A percentile compares a stretch with the other conserved stretches of the same genome.
Evolutionary conservation across 2,329 filamentous ascomycete genomes (phyloP).

Genomic region (Lachnellula subtilissima): DNA sequence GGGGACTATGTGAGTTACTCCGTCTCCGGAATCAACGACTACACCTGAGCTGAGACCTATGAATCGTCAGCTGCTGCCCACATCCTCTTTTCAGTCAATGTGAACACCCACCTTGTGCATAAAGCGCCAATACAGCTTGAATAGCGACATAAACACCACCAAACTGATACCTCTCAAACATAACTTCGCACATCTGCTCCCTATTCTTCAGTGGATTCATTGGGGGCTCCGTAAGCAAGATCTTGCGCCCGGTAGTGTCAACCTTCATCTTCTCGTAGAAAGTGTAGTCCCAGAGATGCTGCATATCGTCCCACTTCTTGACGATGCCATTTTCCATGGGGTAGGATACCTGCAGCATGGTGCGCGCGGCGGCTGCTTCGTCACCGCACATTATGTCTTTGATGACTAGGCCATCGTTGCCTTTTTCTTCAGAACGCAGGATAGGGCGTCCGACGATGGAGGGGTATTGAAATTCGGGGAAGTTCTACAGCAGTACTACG

Average conservation of each 20-base stretch:
- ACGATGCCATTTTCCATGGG: conserved; percentile 99
- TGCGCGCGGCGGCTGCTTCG: conserved; percentile 90
- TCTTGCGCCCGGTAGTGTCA: conserved; percentile 88
- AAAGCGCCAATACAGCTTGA: conserved; percentile 91
- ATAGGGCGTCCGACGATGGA: conserved; percentile 98
- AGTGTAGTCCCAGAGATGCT: conserved; percentile 98
- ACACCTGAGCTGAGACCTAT: conserved; percentile 82
- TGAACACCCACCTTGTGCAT: conserved; percentile 72
- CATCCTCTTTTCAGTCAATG: not conserved
- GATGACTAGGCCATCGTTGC: conserved; percentile 61
- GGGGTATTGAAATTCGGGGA: conserved; percentile 97
- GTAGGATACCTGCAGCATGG: conserved; percentile 97
- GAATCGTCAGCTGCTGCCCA: conserved; percentile 9
- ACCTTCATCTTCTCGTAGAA: conserved; percentile 97
- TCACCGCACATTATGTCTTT: conserved; percentile 99
- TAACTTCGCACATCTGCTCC: conserved; percentile 97
- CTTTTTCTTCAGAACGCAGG: conserved; percentile 86
- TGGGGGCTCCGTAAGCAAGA: conserved; percentile 92
- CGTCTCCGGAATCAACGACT: conserved; percentile 97
- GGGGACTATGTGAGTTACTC: conserved; percentile 96
- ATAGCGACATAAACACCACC: conserved; percentile 97
- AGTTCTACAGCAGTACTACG: conserved; percentile 60
- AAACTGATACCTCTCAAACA: conserved; percentile 97
- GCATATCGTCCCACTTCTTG: conserved; percentile 99
- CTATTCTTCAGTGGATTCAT: conserved; percentile 97